phyloP scores from a whole-genome alignment of 31 red algal genomes.

The Asparagopsis taxiformis region DNA sequence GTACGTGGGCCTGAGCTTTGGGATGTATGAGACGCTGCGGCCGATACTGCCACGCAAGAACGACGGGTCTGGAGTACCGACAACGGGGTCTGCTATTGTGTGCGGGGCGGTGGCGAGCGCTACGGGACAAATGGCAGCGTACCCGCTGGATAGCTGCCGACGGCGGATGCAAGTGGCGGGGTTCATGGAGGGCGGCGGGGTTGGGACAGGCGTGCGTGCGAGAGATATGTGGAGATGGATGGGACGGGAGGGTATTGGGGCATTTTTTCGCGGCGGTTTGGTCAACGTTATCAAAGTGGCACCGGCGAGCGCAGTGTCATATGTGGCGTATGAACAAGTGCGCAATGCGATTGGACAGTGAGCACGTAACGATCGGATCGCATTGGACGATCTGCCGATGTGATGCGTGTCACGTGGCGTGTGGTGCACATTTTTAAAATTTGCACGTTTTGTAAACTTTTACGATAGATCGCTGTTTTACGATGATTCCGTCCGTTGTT shows the following conservation, averaged over 20 bases:
- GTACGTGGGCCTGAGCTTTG: conserved; percentile 92
- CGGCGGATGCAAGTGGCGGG: conserved; percentile 88
- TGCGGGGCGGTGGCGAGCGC: conserved; percentile 64
- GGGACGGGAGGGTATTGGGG: conserved; percentile 49
- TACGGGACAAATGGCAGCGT: conserved; percentile 79
- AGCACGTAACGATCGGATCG: too few species aligned
- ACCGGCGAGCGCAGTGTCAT: conserved; percentile 71
- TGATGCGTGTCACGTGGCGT: too few species aligned
- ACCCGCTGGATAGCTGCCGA: conserved; percentile 93
- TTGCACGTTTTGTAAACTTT: too few species aligned
- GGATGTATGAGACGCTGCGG: conserved; percentile 82
- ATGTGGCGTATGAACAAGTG: conserved; percentile 78
- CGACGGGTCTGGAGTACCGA: conserved; percentile 76
- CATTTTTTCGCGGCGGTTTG: conserved; percentile 72
- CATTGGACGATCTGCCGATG: too few species aligned
- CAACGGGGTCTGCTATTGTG: conserved; percentile 62
- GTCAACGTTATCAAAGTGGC: conserved; percentile 80
- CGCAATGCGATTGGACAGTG: too few species aligned
- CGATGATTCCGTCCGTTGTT: too few species aligned
- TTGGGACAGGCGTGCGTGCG: conserved; percentile 10
- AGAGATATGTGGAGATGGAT: conserved; percentile 48
- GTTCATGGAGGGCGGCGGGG: conserved; percentile 26
- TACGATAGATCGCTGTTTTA: too few species aligned
- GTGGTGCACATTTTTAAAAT: too few species aligned
- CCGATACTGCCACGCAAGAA: conserved; percentile 82